Percentiles rank a stretch among this genome's conserved stretches.
Evolutionary conservation across 2,329 filamentous ascomycete genomes (phyloP).

Genomic region (Penicillium sp.): DNA sequence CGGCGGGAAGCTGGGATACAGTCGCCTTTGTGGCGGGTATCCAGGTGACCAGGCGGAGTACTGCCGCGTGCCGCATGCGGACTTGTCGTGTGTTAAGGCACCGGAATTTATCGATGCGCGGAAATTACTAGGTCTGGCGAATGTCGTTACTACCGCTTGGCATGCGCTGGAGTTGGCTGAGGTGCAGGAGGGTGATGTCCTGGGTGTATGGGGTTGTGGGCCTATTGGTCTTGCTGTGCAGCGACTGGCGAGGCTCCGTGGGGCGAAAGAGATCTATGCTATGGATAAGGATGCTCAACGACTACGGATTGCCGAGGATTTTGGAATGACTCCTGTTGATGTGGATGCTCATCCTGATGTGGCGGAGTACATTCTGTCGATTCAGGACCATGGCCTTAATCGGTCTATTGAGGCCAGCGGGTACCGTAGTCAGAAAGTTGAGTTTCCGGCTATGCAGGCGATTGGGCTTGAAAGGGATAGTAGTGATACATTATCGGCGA

Average conservation of each 20-base stretch:
- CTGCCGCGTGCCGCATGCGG: conserved; percentile 36
- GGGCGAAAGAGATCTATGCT: conserved; percentile 33
- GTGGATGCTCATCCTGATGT: conserved; percentile 24
- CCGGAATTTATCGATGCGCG: conserved; percentile 26
- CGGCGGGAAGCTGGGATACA: conserved; percentile 35
- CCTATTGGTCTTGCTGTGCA: conserved; percentile 32
- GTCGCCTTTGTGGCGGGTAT: conserved; percentile 34
- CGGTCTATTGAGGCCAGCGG: conserved; percentile 32
- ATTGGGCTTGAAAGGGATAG: conserved; percentile 28
- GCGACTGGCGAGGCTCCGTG: conserved; percentile 28
- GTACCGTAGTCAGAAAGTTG: conserved; percentile 24
- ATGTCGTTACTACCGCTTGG: conserved; percentile 36
- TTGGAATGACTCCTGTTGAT: conserved; percentile 32
- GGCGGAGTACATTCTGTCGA: conserved; percentile 30
- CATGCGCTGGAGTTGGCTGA: conserved; percentile 34
- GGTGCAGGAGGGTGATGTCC: conserved; percentile 29
- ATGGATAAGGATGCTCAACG: conserved; percentile 34
- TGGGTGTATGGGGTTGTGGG: conserved; percentile 36
- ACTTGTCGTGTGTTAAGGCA: conserved; percentile 30
- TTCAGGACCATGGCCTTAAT: conserved; percentile 32
- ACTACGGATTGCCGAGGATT: conserved; percentile 27
- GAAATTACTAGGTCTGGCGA: conserved; percentile 31
- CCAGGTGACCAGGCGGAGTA: conserved; percentile 39
- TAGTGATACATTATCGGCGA: conserved; percentile 27
- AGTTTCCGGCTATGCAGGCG: conserved; percentile 22